Conservation (phyloP, 495 filamentous ascomycete genomes). For the Tuber umbilicatum region DNA sequence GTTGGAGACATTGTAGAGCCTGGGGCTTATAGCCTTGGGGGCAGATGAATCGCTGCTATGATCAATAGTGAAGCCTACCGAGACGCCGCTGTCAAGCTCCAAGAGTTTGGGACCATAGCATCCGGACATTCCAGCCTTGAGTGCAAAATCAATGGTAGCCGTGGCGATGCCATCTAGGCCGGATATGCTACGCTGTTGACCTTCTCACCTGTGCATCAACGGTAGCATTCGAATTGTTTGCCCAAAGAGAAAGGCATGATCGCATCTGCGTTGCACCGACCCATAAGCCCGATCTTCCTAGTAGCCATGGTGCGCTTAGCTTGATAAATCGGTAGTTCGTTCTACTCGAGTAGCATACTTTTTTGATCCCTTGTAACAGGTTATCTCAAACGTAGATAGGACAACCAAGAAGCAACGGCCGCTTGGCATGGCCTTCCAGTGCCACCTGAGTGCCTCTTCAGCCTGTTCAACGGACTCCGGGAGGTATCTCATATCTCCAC, state of each 20-base stretch:
- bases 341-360: too few relatives aligned
- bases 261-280: neutral
- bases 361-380: neutral
- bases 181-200: conserved; percentile 12
- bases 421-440: neutral
- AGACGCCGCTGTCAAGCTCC: conserved; percentile 15
- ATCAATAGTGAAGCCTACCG: conserved; percentile 22
- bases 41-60: conserved; percentile 12
- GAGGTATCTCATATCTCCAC: neutral
- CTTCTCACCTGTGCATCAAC: conserved; percentile 12
- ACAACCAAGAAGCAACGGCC: neutral
- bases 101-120: conserved; percentile 10
- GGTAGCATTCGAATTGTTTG: conserved; percentile 3
- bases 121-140: conserved; percentile 13
- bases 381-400: neutral
- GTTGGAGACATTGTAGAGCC: conserved; percentile 4
- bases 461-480: neutral
- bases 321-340: neutral
- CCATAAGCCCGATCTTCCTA: neutral
- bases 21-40: conserved; percentile 3
- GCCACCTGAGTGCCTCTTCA: neutral
- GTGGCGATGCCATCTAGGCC: conserved; percentile 10
- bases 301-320: too few relatives aligned
- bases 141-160: conserved; percentile 6
- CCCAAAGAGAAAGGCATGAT: conserved; percentile 4